Conservation (phyloP, 2,329 filamentous ascomycete species). For the Neonectria faginata region DNA sequence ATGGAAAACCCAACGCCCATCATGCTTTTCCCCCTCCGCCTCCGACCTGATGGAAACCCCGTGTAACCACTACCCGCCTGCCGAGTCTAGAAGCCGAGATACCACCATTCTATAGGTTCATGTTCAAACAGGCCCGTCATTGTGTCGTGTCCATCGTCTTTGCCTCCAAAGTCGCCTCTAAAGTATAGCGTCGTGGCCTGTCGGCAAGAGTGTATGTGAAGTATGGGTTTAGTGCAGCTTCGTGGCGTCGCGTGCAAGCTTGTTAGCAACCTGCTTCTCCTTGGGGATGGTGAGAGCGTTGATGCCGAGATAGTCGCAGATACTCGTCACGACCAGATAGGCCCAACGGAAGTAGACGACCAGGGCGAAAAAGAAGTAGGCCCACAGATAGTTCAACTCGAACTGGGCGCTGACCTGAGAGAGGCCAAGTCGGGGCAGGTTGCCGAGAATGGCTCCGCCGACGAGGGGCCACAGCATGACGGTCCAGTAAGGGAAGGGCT, state of each 20-base stretch:
- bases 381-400: constrained; percentile 85
- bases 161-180: background rate
- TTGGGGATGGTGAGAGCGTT: constrained; percentile 88
- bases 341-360: constrained; percentile 96
- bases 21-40: constrained; percentile 40
- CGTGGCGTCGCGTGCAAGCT: constrained; percentile 55
- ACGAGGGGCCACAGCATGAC: constrained; percentile 89
- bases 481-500: constrained; percentile 98
- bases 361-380: constrained; percentile 84
- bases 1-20: constrained; percentile 43
- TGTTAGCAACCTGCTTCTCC: constrained; percentile 69
- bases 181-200: constrained; percentile 4
- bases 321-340: constrained; percentile 87
- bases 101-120: constrained; percentile 33
- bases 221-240: constrained; percentile 48
- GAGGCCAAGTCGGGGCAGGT: constrained; percentile 82
- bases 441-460: constrained; percentile 84
- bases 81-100: constrained; percentile 25
- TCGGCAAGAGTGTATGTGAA: background rate
- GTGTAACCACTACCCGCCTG: constrained; percentile 25
- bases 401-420: constrained; percentile 71
- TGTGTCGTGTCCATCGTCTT: constrained; percentile 22
- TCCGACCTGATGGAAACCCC: constrained; percentile 33
- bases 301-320: constrained; percentile 93
- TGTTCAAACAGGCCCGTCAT: constrained; percentile 30